Percentiles rank a stretch among this genome's conserved stretches.
These are phyloP conservation scores for Gamarada debralockiae DNA, from an alignment of 495 filamentous ascomycete species.

Conservation along the genomic window DNA sequence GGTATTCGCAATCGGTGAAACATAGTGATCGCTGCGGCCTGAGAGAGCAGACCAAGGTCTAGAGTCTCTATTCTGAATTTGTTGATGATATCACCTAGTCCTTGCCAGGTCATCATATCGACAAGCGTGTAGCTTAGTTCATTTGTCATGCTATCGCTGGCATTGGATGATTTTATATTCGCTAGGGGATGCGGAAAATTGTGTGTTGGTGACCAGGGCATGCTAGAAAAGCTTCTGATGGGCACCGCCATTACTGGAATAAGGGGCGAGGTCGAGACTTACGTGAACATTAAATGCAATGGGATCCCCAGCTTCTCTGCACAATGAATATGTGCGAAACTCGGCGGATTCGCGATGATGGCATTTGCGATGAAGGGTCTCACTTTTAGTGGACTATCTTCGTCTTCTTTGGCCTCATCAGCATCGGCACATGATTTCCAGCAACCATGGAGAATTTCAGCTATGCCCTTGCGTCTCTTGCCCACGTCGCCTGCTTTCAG, in stretches of 20 bases:
- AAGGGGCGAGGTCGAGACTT: constrained; percentile 39
- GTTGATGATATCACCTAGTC: constrained; percentile 50
- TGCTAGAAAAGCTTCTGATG: constrained; percentile 34
- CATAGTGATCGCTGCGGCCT: constrained; percentile 54
- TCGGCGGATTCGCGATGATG: constrained; percentile 82
- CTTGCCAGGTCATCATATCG: constrained; percentile 77
- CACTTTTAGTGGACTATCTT: background rate
- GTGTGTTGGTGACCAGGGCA: constrained; percentile 57
- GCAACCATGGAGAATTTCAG: constrained; percentile 54
- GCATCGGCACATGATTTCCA: constrained; percentile 58
- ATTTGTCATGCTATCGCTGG: constrained; percentile 56
- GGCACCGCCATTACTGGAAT: constrained; percentile 17
- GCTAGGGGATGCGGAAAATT: constrained; percentile 51
- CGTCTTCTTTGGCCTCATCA: constrained; percentile 39
- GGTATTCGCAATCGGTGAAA: constrained; percentile 60
- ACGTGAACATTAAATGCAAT: constrained; percentile 80
- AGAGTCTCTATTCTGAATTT: constrained; percentile 60
- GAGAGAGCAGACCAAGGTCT: constrained; percentile 60
- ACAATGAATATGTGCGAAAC: constrained; percentile 76
- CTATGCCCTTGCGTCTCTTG: constrained; percentile 51
- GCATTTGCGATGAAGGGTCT: constrained; percentile 67
- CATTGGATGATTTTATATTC: constrained; percentile 44
- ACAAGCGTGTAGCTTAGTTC: constrained; percentile 70
- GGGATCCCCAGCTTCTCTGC: constrained; percentile 75
- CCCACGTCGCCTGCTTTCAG: constrained; percentile 62